Percentiles rank a stretch among this genome's conserved stretches.
These are phyloP conservation scores for Nannochloropsis limnetica DNA, from an alignment of 352 stramenopile genomes.

Conservation along the genomic window DNA sequence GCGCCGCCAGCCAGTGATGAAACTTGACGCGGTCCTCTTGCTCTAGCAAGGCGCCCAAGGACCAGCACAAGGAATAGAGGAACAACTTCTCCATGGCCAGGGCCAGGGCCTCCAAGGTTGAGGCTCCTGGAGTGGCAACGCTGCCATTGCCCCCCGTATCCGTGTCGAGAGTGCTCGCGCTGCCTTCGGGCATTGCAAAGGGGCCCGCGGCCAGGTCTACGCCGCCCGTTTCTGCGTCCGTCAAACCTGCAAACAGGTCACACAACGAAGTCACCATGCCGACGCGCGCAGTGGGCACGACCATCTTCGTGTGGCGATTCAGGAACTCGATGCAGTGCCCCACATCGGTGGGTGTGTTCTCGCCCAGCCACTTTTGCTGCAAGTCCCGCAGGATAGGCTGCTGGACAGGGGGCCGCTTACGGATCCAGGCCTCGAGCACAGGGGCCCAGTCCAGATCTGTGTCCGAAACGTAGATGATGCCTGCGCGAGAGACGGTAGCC, in stretches of 20 bases:
- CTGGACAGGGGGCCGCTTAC: slow-evolving; percentile 71
- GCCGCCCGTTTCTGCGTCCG: slow-evolving; percentile 12
- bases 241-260: slow-evolving; percentile 64
- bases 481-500: slow-evolving; percentile 85
- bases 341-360: slow-evolving; percentile 79
- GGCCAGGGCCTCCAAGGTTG: neutral
- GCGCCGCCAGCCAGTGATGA: slow-evolving; percentile 82
- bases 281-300: slow-evolving; percentile 74
- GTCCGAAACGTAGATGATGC: slow-evolving; percentile 97
- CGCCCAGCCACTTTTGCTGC: slow-evolving; percentile 90
- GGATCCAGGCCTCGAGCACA: slow-evolving; percentile 89
- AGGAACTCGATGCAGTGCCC: slow-evolving; percentile 91
- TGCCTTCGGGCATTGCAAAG: neutral
- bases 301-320: slow-evolving; percentile 77
- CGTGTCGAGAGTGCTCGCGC: neutral
- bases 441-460: slow-evolving; percentile 93
- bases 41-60: slow-evolving; percentile 84
- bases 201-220: neutral
- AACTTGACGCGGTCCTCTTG: slow-evolving; percentile 86
- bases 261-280: slow-evolving; percentile 79
- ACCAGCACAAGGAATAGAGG: slow-evolving; percentile 91
- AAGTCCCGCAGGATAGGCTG: slow-evolving; percentile 76
- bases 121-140: neutral
- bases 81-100: slow-evolving; percentile 81
- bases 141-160: neutral